Evolutionary conservation across 768 basidiomycete genomes (phyloP).

Genomic region (Termitomyces sp.): DNA sequence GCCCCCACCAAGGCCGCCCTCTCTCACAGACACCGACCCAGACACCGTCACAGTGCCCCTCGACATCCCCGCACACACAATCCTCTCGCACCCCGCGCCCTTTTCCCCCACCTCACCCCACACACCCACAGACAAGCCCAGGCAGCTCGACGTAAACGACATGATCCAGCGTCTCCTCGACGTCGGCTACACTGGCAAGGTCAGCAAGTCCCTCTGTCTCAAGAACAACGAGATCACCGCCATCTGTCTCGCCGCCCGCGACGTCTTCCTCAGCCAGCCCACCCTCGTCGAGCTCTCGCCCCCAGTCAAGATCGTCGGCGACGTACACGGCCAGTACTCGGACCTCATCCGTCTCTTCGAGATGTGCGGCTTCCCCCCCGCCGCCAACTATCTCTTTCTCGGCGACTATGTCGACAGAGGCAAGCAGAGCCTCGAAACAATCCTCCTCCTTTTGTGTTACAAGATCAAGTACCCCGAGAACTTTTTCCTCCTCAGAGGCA

Average conservation of each 20-base stretch:
- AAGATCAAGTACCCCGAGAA: slow-evolving; percentile 99
- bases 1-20: slow-evolving; percentile 21
- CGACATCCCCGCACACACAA: slow-evolving; percentile 83
- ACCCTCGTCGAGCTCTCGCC: slow-evolving; percentile 96
- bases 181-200: slow-evolving; percentile 97
- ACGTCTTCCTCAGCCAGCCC: slow-evolving; percentile 94
- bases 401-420: slow-evolving; percentile 99
- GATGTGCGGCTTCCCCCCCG: slow-evolving; percentile 99
- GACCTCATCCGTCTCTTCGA: slow-evolving; percentile 98
- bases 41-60: slow-evolving; percentile 45
- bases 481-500: slow-evolving; percentile 95
- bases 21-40: slow-evolving; percentile 29
- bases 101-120: slow-evolving; percentile 48
- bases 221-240: slow-evolving; percentile 96
- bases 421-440: slow-evolving; percentile 97
- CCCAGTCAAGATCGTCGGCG: slow-evolving; percentile 98
- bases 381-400: slow-evolving; percentile 96
- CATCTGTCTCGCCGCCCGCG: slow-evolving; percentile 92
- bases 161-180: slow-evolving; percentile 96
- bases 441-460: slow-evolving; percentile 94
- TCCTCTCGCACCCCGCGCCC: slow-evolving; percentile 65
- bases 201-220: slow-evolving; percentile 90
- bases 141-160: slow-evolving; percentile 90
- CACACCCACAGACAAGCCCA: slow-evolving; percentile 46
- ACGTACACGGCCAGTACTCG: slow-evolving; percentile 98